phyloP scores from a whole-genome alignment of 1,284 basidiomycete species.

The Ganoderma lucidum region DNA sequence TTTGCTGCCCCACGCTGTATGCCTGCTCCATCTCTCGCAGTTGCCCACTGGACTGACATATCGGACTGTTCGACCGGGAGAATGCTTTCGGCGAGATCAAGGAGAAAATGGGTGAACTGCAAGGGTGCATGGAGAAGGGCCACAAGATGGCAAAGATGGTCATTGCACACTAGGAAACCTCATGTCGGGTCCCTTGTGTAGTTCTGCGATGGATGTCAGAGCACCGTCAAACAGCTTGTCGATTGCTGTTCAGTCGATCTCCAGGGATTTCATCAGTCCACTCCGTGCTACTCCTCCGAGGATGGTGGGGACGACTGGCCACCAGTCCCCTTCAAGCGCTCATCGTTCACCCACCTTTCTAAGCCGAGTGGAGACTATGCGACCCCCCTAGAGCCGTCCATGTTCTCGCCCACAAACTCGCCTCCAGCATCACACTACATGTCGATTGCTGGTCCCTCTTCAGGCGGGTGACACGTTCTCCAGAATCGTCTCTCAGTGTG shows the following conservation, averaged over 20 bases:
- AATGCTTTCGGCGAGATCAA: slow-evolving; percentile 60
- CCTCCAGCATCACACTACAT: slow-evolving; percentile 56
- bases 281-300: slow-evolving; percentile 51
- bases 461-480: slow-evolving; percentile 31
- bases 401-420: slow-evolving; percentile 68
- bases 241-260: slow-evolving; percentile 43
- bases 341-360: slow-evolving; percentile 65
- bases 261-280: slow-evolving; percentile 41
- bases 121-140: slow-evolving; percentile 75
- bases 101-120: slow-evolving; percentile 74
- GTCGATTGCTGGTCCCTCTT: slow-evolving; percentile 43
- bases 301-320: slow-evolving; percentile 68
- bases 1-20: too few species aligned
- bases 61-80: too few species aligned
- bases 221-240: slow-evolving; percentile 45
- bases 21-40: too few species aligned
- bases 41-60: too few species aligned
- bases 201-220: slow-evolving; percentile 51
- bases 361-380: slow-evolving; percentile 85
- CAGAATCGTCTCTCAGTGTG: slow-evolving; percentile 33
- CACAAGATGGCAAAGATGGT: slow-evolving; percentile 79
- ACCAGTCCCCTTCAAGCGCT: slow-evolving; percentile 45
- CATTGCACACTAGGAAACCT: slow-evolving; percentile 60
- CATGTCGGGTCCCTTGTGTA: slow-evolving; percentile 58
- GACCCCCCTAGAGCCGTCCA: slow-evolving; percentile 56